phyloP scores from a whole-genome alignment of 2,329 filamentous ascomycete species.

The Colletotrichum sp. region DNA sequence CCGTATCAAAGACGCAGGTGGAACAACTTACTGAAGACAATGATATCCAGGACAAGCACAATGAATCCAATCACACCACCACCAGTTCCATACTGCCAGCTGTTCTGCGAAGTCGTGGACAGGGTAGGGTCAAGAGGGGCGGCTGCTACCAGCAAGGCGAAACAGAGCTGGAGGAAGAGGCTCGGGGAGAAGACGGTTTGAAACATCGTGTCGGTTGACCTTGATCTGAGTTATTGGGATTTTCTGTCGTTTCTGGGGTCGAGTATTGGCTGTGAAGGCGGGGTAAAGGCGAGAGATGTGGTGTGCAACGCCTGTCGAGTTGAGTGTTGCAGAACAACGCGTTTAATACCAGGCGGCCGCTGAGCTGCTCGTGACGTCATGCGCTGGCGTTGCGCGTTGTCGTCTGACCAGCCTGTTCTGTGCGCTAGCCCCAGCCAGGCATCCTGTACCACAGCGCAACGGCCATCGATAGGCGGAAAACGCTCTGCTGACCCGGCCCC shows the following conservation, averaged over 20 bases:
- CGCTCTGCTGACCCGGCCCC: not conserved
- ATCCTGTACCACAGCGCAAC: not conserved
- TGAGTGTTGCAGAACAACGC: not conserved
- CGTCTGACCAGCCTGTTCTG: not conserved
- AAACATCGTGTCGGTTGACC: not conserved
- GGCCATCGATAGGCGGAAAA: not conserved
- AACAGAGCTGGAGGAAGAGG: constrained; percentile 57
- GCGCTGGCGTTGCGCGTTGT: not conserved
- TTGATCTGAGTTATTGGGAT: not conserved
- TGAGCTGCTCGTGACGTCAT: not conserved
- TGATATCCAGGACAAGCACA: constrained; percentile 65
- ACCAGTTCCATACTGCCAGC: constrained; percentile 65
- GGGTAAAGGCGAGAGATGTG: not conserved
- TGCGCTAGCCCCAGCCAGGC: not conserved
- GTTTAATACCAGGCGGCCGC: not conserved
- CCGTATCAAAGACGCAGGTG: not conserved
- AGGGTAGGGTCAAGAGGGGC: constrained; percentile 54
- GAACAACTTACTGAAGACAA: constrained; percentile 61
- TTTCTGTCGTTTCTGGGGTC: not conserved
- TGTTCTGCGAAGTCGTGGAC: constrained; percentile 39
- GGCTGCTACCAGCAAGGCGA: constrained; percentile 53
- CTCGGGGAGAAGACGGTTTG: constrained; percentile 30
- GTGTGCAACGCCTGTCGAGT: not conserved
- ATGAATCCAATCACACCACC: constrained; percentile 68
- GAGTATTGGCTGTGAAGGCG: not conserved